Conservation (phyloP, 2,329 filamentous ascomycete genomes). For the Davidsoniella neocaledoniae region DNA sequence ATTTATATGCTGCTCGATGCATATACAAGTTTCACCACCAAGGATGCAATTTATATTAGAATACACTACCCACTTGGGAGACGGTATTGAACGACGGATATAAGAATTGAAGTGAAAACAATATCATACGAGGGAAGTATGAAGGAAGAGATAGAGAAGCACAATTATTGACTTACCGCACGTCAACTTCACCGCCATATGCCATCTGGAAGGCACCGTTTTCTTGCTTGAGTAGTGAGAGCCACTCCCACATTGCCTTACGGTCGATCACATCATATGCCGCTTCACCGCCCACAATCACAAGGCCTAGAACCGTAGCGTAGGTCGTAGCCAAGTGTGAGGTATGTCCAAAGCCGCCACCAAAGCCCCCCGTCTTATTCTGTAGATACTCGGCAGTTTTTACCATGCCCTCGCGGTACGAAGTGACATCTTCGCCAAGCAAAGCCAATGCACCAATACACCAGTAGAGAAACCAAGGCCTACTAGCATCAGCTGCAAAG, state of each 20-base stretch:
- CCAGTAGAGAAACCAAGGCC: constrained; percentile 95
- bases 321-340: constrained; percentile 85
- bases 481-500: constrained; percentile 63
- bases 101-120: background rate
- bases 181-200: constrained; percentile 77
- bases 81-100: no score
- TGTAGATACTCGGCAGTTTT: constrained; percentile 68
- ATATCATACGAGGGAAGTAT: background rate
- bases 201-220: constrained; percentile 84
- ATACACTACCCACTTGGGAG: no score
- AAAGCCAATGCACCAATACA: constrained; percentile 57
- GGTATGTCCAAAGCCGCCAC: constrained; percentile 78
- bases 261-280: constrained; percentile 65
- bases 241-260: constrained; percentile 76
- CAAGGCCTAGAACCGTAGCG: constrained; percentile 62
- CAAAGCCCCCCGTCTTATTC: constrained; percentile 71
- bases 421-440: constrained; percentile 54
- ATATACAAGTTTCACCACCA: no score
- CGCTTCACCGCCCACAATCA: constrained; percentile 59
- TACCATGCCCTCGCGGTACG: constrained; percentile 53
- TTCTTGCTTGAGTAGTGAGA: constrained; percentile 69
- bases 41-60: background rate
- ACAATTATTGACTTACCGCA: constrained; percentile 41
- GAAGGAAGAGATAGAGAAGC: background rate
- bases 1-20: background rate